Conservation (phyloP, 768 basidiomycete genomes). For the Tulasnella sp. region DNA sequence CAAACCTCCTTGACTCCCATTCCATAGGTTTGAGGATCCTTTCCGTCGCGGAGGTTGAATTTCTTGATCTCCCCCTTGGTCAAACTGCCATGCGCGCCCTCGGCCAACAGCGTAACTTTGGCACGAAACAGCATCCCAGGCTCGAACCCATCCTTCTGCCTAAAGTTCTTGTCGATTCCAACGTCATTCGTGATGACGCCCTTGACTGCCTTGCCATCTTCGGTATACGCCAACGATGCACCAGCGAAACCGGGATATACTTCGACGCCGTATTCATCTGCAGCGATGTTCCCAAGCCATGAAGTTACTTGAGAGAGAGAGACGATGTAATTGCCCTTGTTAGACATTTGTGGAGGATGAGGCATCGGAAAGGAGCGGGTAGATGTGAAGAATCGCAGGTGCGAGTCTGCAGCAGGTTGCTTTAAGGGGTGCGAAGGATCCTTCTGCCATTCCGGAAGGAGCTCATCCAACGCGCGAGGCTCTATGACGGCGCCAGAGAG, state of each 20-base stretch:
- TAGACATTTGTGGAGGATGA: slow-evolving; percentile 94
- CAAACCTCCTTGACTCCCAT: slow-evolving; percentile 97
- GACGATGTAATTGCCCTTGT: slow-evolving; percentile 85
- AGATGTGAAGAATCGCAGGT: slow-evolving; percentile 77
- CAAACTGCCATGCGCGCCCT: slow-evolving; percentile 89
- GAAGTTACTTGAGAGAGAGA: slow-evolving; percentile 81
- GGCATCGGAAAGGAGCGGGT: slow-evolving; percentile 67
- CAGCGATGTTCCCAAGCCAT: slow-evolving; percentile 82
- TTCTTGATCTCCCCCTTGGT: slow-evolving; percentile 65
- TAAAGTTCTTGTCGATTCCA: slow-evolving; percentile 65
- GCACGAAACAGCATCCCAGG: slow-evolving; percentile 95
- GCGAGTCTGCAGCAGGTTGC: slow-evolving; percentile 62
- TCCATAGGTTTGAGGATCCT: slow-evolving; percentile 88
- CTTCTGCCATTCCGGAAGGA: slow-evolving; percentile 74
- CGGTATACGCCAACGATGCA: slow-evolving; percentile 63
- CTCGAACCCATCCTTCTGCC: slow-evolving; percentile 79
- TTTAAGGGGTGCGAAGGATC: slow-evolving; percentile 57
- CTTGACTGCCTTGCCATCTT: slow-evolving; percentile 46
- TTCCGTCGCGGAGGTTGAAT: slow-evolving; percentile 56
- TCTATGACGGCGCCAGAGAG: slow-evolving; percentile 94
- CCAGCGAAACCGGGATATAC: slow-evolving; percentile 96
- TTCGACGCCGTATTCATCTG: slow-evolving; percentile 71
- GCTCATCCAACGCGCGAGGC: slow-evolving; percentile 79
- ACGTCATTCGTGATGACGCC: slow-evolving; percentile 93
- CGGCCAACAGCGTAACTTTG: slow-evolving; percentile 83